phyloP scores from a whole-genome alignment of 139 green algal species.

The Dunaliella primolecta region DNA sequence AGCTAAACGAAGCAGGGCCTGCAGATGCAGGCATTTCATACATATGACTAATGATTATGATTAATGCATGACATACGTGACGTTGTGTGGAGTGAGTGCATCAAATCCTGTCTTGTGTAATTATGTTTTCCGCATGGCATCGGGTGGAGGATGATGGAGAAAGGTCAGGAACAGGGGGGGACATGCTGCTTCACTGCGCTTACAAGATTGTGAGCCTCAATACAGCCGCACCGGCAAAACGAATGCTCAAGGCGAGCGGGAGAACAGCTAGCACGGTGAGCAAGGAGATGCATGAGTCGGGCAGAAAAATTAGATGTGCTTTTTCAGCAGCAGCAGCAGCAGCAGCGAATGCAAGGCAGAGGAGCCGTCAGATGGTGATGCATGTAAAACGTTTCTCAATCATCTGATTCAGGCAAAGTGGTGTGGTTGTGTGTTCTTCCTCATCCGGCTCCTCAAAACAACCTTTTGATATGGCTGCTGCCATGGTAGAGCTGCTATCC shows the following conservation, averaged over 20 bases:
- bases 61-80: not conserved
- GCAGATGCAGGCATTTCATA: not conserved
- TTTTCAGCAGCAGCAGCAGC: no score
- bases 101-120: not conserved
- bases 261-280: no score
- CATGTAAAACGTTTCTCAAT: not conserved
- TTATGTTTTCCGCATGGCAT: not conserved
- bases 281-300: no score
- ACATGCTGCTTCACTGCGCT: no score
- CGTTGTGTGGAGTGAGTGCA: not conserved
- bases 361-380: not conserved
- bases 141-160: not conserved
- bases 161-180: no score
- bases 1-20: slow-evolving; percentile 45
- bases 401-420: not conserved
- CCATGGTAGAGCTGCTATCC: no score
- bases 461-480: no score
- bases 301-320: no score
- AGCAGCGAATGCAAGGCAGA: no score
- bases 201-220: no score
- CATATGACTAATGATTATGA: not conserved
- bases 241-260: no score
- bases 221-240: no score
- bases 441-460: not conserved
- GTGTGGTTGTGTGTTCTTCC: not conserved